Evolutionary conservation across 495 filamentous ascomycete genomes (phyloP).

Genomic region (Tuber brumale): DNA sequence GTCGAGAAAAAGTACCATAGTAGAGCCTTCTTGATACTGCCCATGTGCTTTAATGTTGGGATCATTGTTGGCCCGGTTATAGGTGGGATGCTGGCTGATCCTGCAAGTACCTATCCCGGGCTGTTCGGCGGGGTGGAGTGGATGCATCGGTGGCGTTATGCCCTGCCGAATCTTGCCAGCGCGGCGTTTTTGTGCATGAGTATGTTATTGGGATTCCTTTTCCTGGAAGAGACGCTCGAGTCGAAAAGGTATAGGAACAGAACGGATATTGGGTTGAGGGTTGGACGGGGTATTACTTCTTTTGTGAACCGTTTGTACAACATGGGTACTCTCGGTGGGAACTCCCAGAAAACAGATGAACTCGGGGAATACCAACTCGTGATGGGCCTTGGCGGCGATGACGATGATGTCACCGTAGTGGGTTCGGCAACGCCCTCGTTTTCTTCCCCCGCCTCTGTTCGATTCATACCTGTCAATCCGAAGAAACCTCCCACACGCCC

Average conservation of each 20-base stretch:
- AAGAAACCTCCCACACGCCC: constrained; percentile 43
- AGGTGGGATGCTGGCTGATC: constrained; percentile 68
- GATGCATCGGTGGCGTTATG: constrained; percentile 58
- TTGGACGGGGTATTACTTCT: constrained; percentile 37
- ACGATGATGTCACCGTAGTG: not conserved
- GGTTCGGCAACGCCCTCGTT: constrained; percentile 35
- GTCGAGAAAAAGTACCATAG: constrained; percentile 61
- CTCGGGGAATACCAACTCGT: not conserved
- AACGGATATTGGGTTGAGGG: constrained; percentile 46
- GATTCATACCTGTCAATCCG: constrained; percentile 24
- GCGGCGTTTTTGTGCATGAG: constrained; percentile 52
- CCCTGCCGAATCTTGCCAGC: constrained; percentile 57
- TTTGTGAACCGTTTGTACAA: constrained; percentile 42
- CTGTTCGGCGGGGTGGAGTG: constrained; percentile 63
- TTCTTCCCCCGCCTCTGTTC: constrained; percentile 40
- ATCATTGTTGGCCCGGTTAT: constrained; percentile 61
- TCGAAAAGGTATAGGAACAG: constrained; percentile 47
- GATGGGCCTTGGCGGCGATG: not conserved
- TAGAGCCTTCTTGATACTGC: constrained; percentile 70
- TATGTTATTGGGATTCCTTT: constrained; percentile 50
- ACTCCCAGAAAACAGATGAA: not conserved
- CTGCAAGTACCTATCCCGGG: constrained; percentile 55
- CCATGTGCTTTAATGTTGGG: constrained; percentile 70
- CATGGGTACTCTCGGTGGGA: constrained; percentile 36
- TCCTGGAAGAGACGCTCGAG: constrained; percentile 57